These are phyloP conservation scores for Usnea hakonensis DNA, from an alignment of 495 filamentous ascomycete species.

Conservation along the genomic window DNA sequence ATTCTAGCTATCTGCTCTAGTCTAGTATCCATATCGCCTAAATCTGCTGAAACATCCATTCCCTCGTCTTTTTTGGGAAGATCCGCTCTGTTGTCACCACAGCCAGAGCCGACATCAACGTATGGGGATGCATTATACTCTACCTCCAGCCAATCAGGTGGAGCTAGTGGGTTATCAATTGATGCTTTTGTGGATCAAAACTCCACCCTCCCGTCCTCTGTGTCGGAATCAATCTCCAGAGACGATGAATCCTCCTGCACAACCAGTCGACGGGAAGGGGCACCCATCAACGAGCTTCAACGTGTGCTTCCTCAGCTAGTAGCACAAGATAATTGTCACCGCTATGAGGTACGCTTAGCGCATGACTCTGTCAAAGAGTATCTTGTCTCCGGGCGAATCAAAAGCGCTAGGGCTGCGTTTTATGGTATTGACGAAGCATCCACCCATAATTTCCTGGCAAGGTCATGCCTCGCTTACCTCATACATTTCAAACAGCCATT, in stretches of 20 bases:
- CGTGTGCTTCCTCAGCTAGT: no score
- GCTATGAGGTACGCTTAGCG: constrained; percentile 22
- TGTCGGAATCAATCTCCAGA: not conserved
- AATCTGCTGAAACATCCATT: not conserved
- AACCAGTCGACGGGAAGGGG: not conserved
- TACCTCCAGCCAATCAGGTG: not conserved
- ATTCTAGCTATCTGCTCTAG: constrained; percentile 28
- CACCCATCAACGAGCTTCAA: not conserved
- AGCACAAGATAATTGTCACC: not conserved
- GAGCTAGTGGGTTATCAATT: not conserved
- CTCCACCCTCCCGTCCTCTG: not conserved
- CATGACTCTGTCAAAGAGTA: constrained; percentile 38
- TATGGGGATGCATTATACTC: not conserved
- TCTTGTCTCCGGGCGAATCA: constrained; percentile 17
- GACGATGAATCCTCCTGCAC: not conserved
- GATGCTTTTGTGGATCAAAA: not conserved
- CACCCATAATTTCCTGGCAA: not conserved
- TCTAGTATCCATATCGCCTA: constrained; percentile 17
- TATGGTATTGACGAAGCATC: not conserved
- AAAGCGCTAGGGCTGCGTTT: not conserved
- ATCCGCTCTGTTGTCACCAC: not conserved
- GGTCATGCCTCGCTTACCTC: not conserved
- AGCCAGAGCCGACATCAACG: not conserved
- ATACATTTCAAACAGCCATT: not conserved
- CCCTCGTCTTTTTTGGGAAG: not conserved